Evolutionary conservation across 371 early-diverging fungal species (phyloP).

Genomic region (Fennellomyces sp.): DNA sequence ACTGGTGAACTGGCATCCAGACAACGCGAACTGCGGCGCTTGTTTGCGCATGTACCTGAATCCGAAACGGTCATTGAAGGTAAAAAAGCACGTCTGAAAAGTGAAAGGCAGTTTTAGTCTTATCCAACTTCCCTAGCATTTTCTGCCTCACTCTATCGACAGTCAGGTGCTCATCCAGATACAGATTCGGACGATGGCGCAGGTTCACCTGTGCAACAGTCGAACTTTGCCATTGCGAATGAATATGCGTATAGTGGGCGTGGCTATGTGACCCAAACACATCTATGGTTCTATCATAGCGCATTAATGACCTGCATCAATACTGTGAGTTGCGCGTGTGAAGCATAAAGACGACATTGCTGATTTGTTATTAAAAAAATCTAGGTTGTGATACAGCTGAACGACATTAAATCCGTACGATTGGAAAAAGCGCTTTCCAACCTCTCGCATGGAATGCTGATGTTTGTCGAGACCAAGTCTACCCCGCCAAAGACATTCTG

Average conservation of each 20-base stretch:
- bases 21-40: conserved; percentile 31
- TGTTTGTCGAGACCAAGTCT: conserved; percentile 26
- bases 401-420: conserved; percentile 29
- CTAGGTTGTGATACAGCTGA: conserved; percentile 40
- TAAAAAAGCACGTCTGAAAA: conserved; percentile 9
- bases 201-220: too few species aligned
- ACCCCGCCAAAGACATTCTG: conserved; percentile 9
- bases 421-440: conserved; percentile 22
- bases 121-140: conserved; percentile 22
- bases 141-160: conserved; percentile 30
- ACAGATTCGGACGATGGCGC: background rate
- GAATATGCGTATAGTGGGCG: conserved; percentile 37
- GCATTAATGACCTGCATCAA: conserved; percentile 39
- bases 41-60: conserved; percentile 33
- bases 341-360: background rate
- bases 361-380: background rate
- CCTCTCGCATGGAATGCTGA: conserved; percentile 22
- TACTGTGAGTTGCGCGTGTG: conserved; percentile 23
- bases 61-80: conserved; percentile 45
- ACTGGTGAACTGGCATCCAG: conserved; percentile 18
- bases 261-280: conserved; percentile 36
- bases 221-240: background rate
- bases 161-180: conserved; percentile 1
- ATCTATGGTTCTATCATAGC: conserved; percentile 49
- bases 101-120: background rate